Evolutionary conservation across 2,329 filamentous ascomycete genomes (phyloP).

Genomic region (Fusarium sp.): DNA sequence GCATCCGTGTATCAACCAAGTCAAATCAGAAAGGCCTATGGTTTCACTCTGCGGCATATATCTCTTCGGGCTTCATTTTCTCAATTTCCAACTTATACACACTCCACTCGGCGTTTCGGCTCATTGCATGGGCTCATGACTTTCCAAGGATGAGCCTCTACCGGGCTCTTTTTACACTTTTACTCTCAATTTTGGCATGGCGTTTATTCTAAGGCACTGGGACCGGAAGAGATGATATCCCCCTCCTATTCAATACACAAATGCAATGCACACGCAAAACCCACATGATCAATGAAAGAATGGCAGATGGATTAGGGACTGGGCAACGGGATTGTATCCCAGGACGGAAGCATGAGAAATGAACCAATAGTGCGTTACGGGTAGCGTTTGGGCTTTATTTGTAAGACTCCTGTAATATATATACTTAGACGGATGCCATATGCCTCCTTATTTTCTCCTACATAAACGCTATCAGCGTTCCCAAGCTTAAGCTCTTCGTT

Average conservation of each 20-base stretch:
- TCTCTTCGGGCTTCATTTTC: neutral
- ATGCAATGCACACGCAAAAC: constrained; percentile 30
- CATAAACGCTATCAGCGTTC: neutral
- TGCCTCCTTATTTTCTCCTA: constrained; percentile 12
- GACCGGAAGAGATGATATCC: constrained; percentile 50
- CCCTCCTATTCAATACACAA: constrained; percentile 42
- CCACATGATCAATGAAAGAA: constrained; percentile 31
- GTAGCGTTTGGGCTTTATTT: constrained; percentile 19
- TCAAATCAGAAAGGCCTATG: constrained; percentile 13
- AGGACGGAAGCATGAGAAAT: constrained; percentile 30
- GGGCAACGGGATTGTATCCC: constrained; percentile 26
- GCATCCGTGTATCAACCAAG: constrained; percentile 8
- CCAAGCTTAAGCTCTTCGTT: neutral
- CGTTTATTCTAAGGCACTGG: constrained; percentile 44
- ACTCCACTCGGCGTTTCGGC: constrained; percentile 43
- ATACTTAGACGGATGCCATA: constrained; percentile 29
- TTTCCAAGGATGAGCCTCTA: constrained; percentile 20
- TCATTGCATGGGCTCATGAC: constrained; percentile 18
- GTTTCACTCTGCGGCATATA: neutral
- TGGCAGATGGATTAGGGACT: constrained; percentile 9
- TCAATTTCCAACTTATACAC: constrained; percentile 7
- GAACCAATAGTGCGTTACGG: constrained; percentile 17
- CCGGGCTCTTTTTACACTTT: constrained; percentile 2
- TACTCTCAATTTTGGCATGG: constrained; percentile 35
- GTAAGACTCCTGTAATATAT: constrained; percentile 45